Evolutionary conservation across 106 monocot genomes (phyloP), one percentile per base, ranked within the genome.

Genomic region (Acorus calamus): DNA sequence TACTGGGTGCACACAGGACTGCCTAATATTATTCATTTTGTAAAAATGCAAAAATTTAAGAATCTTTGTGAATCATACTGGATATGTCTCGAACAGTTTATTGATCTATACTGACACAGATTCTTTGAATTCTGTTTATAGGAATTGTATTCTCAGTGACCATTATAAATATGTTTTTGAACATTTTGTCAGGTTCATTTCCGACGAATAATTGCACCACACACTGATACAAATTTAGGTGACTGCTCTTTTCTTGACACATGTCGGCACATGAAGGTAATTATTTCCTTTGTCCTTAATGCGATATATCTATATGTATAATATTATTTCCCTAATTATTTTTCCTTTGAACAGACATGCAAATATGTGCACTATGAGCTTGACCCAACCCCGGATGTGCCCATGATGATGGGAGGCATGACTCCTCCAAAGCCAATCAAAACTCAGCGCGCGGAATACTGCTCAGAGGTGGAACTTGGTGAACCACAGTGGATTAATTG

Each of bases 361-460:
- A 98, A 98, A 53, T 98, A 98, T 76, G 98, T 98, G 55, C 98
- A 98, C 68, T 99, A 99, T 70, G 92, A 99, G 64, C 88, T 88
- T 79, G 98, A 92, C 58, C 98, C 81, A 65, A 85, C 85, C 10
- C 80, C 79, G 9, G 98, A 99, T 78, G 73, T 92, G 44, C 68
- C 84, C 65, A 76, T 81, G 68, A 80, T 79, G 77, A 77, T 87
- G 82, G 84, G 89, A 70, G 65, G 73, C 56, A 62, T 14, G 53
- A 81, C 78, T 61, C 88, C 80, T 28, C 83, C 81, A 50, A 92
- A 74, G 44, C 88, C 78, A 60, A 65, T 92, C 54, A 99, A 88
- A 65, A 52, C 76, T 11, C 84, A 79, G 69, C 61, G 88, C 5
- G 92, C 98, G 42, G 88, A 99, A 66, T 99, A 99, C 65, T 99